Evolutionary conservation across 352 stramenopile genomes (phyloP).

Genomic region (Lagenidium sp.): DNA sequence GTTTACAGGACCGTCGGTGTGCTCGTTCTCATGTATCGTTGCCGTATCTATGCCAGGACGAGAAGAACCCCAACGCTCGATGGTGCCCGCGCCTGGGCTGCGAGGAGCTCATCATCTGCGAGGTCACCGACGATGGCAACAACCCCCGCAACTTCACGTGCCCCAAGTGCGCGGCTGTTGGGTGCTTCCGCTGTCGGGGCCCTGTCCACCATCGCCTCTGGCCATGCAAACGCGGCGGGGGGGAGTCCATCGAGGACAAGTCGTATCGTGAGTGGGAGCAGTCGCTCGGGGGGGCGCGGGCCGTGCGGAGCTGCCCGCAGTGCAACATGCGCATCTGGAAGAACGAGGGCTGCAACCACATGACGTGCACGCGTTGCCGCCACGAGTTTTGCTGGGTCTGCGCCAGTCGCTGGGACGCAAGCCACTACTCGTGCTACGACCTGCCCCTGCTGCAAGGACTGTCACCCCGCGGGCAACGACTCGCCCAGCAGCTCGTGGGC

Average conservation of each 20-base stretch:
- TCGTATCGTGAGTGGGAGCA: conserved; percentile 53
- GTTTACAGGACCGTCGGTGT: too few relatives aligned
- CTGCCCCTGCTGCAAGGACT: conserved; percentile 30
- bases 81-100: conserved; percentile 55
- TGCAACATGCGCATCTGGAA: conserved; percentile 75
- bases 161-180: conserved; percentile 34
- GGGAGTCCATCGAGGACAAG: conserved; percentile 28
- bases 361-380: conserved; percentile 55
- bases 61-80: conserved; percentile 62
- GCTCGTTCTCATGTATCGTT: too few relatives aligned
- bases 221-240: conserved; percentile 23
- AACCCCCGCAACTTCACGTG: conserved; percentile 41
- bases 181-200: conserved; percentile 54
- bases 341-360: conserved; percentile 67
- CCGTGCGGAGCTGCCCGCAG: conserved; percentile 45
- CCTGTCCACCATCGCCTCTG: conserved; percentile 50
- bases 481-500: conserved; percentile 28
- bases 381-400: conserved; percentile 71
- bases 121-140: too few relatives aligned
- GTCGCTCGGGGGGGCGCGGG: conserved; percentile 36
- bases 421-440: conserved; percentile 67
- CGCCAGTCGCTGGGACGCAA: conserved; percentile 37
- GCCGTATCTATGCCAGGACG: conserved; percentile 28
- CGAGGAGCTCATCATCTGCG: conserved; percentile 58
- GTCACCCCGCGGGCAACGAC: conserved; percentile 22